Evolutionary conservation across 1,284 basidiomycete species (phyloP).

Genomic region (Ganoderma resinaceum): DNA sequence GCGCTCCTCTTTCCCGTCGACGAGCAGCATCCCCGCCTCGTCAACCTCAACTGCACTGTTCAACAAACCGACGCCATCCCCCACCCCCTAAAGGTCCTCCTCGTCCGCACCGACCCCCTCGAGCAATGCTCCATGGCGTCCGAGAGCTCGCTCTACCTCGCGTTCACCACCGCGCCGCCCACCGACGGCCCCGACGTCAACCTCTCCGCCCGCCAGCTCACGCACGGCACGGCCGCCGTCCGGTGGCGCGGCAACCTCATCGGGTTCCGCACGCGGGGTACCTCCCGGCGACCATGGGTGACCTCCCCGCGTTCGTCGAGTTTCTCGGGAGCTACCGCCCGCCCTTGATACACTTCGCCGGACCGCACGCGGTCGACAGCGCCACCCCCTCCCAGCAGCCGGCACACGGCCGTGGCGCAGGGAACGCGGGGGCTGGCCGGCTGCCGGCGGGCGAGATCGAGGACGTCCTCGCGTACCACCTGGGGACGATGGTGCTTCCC

Average conservation of each 20-base stretch:
- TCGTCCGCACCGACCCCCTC: background rate
- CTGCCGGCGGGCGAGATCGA: background rate
- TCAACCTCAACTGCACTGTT: background rate
- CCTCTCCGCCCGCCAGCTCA: background rate
- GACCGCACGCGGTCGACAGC: background rate
- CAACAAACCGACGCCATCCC: background rate
- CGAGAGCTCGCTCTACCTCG: background rate
- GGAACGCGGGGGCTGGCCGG: background rate
- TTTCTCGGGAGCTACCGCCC: background rate
- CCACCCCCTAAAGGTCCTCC: background rate
- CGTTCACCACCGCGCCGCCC: background rate
- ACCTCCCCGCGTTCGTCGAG: background rate
- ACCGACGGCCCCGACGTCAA: background rate
- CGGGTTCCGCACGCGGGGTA: background rate
- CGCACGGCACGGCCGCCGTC: background rate
- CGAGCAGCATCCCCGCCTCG: background rate
- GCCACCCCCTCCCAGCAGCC: background rate
- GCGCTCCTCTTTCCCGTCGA: background rate
- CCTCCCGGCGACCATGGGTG: background rate
- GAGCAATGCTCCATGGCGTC: background rate
- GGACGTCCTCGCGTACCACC: background rate
- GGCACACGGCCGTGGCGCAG: background rate
- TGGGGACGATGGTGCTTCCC: background rate
- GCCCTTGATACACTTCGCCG: background rate
- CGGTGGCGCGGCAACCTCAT: background rate